Base-by-base conservation (phyloP, 805 yeast species). In the Candida ficus region DNA sequence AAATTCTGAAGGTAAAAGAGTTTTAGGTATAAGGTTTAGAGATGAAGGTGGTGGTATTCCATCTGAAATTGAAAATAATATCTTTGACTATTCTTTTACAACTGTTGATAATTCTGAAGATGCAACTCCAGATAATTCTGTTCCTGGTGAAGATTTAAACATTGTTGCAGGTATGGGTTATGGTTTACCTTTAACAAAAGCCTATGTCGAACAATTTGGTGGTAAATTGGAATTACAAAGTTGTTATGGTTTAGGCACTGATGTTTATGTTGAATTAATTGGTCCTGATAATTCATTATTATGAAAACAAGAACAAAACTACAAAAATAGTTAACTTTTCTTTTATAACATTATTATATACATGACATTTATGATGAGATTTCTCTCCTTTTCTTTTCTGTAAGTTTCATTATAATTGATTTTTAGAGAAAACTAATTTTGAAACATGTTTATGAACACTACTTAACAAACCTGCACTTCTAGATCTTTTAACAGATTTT, bases 131-230 rank as follows among this genome's bases (percentile, higher is more conserved):
- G 70, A 60, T 43, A 83, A 83, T 52, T 75, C 75, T 22, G 80
- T 83, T 26, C 90, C 89, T 0, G 90, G 89, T 2, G 70, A 73
- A 19, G 82, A 82, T 2, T 83, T 85, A 1, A 68, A 70, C 33
- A 71, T 72, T 18, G 75, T 91, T 27, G 96, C 97, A 0, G 99
- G 99, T 0, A 84, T 93, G 85, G 98, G 98, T 1, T 91, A 88
- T 57, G 99, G 99, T 0, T 62, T 91, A 41, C 98, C 98, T 7
- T 66, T 91, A 46, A 84, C 90, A 45, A 67, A 77, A 50, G 83
- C 87, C 0, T 84, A 84, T 52, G 78, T 83, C 23, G 84, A 79
- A 53, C 71, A 82, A 56, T 83, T 84, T 57, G 83, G 82, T 31
- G 93, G 93, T 3, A 68, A 67, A 34, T 68, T 86, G 37, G 78